Conservation (phyloP, 495 filamentous ascomycete species). For the Hamigera avellanea region DNA sequence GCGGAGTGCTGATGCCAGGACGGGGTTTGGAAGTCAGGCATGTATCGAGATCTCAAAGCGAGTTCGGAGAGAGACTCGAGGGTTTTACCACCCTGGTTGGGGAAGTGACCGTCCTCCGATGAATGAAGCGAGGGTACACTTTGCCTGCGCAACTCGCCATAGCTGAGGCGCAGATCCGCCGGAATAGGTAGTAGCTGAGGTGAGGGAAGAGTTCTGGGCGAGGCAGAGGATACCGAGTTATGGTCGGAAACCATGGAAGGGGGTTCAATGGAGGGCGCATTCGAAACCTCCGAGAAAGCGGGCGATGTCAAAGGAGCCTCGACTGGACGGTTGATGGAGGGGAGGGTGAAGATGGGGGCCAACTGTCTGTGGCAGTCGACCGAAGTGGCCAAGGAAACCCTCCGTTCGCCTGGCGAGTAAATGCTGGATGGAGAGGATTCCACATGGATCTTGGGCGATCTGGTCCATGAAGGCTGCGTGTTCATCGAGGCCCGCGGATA, state of each 20-base stretch:
- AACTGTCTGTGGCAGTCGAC: constrained; percentile 26
- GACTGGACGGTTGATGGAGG: constrained; percentile 33
- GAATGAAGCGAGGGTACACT: constrained; percentile 15
- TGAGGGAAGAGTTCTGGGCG: constrained; percentile 33
- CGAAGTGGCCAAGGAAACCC: constrained; percentile 20
- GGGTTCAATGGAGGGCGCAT: constrained; percentile 49
- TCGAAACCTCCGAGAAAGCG: constrained; percentile 46
- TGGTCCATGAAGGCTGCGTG: not conserved
- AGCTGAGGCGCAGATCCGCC: constrained; percentile 20
- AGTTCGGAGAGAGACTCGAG: constrained; percentile 21
- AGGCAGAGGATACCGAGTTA: constrained; percentile 50
- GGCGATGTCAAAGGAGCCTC: constrained; percentile 63
- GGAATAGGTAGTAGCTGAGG: constrained; percentile 32
- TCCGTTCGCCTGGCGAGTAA: constrained; percentile 13
- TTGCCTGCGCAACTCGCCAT: constrained; percentile 19
- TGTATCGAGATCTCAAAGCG: constrained; percentile 21
- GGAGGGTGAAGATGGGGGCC: constrained; percentile 34
- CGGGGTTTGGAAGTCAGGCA: constrained; percentile 19
- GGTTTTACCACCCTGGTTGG: constrained; percentile 12
- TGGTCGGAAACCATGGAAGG: constrained; percentile 64
- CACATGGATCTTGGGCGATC: not conserved
- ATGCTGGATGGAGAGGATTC: not conserved
- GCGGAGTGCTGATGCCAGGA: constrained; percentile 20
- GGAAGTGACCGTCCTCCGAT: constrained; percentile 17
- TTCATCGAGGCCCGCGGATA: constrained; percentile 26